Evolutionary conservation across 31 red algal species (phyloP).

Genomic region (Asparagopsis taxiformis): DNA sequence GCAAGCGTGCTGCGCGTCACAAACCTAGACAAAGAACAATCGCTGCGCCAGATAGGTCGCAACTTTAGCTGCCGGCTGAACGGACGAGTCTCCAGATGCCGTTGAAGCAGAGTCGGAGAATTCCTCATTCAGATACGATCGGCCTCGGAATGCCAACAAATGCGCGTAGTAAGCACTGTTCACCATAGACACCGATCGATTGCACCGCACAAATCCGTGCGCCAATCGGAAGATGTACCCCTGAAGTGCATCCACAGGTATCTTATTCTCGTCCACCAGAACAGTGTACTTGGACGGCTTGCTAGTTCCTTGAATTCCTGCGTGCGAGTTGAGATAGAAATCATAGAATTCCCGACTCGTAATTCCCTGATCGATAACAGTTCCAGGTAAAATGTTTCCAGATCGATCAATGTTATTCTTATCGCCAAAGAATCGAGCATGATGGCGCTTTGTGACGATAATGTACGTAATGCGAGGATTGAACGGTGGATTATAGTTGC

Average conservation of each 20-base stretch:
- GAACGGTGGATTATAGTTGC: background rate
- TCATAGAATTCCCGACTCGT: constrained; percentile 51
- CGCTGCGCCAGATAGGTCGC: too few species aligned
- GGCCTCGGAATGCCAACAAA: too few species aligned
- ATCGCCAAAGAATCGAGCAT: constrained; percentile 50
- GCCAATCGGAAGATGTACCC: constrained; percentile 41
- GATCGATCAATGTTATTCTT: constrained; percentile 10
- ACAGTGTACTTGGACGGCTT: constrained; percentile 59
- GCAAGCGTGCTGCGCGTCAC: too few species aligned
- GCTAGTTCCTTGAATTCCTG: constrained; percentile 68
- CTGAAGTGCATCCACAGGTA: constrained; percentile 44
- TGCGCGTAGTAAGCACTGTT: constrained; percentile 60
- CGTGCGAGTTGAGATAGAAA: constrained; percentile 66
- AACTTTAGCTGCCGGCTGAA: too few species aligned
- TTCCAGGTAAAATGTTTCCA: constrained; percentile 59
- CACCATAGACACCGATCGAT: constrained; percentile 68
- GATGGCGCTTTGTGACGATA: constrained; percentile 72
- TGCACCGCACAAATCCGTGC: constrained; percentile 62
- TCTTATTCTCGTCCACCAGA: constrained; percentile 61
- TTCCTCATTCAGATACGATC: too few species aligned
- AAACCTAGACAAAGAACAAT: too few species aligned
- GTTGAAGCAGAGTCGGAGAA: too few species aligned
- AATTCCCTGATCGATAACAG: constrained; percentile 43
- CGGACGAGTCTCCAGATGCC: too few species aligned
- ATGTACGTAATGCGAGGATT: constrained; percentile 58